A percentile compares a stretch with the other conserved stretches of the same genome.
These are phyloP conservation scores for Hibiscus tridactylites DNA, from an alignment of 345 rosid genomes.

Conservation along the genomic window DNA sequence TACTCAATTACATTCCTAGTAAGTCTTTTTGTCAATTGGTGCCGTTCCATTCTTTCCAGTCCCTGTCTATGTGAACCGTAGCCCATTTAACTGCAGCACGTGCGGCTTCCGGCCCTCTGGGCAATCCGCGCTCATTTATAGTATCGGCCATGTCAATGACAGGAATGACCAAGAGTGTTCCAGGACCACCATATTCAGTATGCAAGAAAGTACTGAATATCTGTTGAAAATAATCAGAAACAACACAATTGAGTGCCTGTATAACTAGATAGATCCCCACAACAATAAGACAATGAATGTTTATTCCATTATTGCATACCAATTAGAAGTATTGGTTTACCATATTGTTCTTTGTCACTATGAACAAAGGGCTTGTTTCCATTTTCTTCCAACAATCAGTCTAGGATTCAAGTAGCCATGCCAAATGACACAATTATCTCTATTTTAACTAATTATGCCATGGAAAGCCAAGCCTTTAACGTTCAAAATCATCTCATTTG, in stretches of 20 bases:
- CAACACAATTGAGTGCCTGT: neutral
- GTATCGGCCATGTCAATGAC: slow-evolving; percentile 92
- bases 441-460: neutral
- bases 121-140: slow-evolving; percentile 54
- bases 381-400: neutral
- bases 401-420: neutral
- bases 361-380: neutral
- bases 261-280: neutral
- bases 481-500: neutral
- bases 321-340: neutral
- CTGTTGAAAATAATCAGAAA: slow-evolving; percentile 29
- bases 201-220: slow-evolving; percentile 67
- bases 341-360: neutral
- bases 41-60: slow-evolving; percentile 86
- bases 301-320: neutral
- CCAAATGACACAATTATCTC: too few relatives aligned
- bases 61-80: slow-evolving; percentile 64
- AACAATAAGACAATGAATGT: neutral
- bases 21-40: neutral
- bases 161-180: slow-evolving; percentile 74
- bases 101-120: slow-evolving; percentile 87
- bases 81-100: slow-evolving; percentile 90
- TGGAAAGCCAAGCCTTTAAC: neutral
- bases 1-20: neutral
- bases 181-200: slow-evolving; percentile 89